A percentile compares a stretch with the other conserved stretches of the same genome.
These are phyloP conservation scores for Aethionema arabicum DNA, from an alignment of 345 rosid species.

Conservation along the genomic window DNA sequence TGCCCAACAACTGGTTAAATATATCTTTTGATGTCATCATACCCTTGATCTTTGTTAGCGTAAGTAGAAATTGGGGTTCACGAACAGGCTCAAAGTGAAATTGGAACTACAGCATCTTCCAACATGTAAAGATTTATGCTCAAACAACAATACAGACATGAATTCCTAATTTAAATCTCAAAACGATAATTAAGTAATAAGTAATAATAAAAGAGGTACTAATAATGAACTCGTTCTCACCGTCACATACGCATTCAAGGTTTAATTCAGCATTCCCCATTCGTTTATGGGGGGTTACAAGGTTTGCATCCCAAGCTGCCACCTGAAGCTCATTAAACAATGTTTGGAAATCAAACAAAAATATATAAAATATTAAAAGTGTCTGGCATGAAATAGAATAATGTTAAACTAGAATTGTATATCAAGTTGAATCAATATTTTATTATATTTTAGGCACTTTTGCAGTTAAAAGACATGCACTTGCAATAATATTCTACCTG, in stretches of 20 bases:
- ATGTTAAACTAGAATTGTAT: slow-evolving; percentile 9
- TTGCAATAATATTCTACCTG: slow-evolving; percentile 48
- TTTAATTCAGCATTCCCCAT: slow-evolving; percentile 76
- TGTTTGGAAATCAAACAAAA: slow-evolving; percentile 14
- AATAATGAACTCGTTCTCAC: slow-evolving; percentile 43
- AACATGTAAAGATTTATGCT: not conserved
- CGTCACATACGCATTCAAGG: slow-evolving; percentile 69
- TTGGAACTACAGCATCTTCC: not conserved
- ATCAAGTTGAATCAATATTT: not conserved
- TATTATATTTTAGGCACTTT: slow-evolving; percentile 8
- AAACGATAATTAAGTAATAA: not conserved
- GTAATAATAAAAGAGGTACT: not conserved
- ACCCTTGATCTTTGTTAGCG: not conserved
- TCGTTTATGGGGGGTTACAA: slow-evolving; percentile 91
- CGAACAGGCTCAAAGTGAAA: slow-evolving; percentile 7
- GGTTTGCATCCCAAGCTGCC: slow-evolving; percentile 99
- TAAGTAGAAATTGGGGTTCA: not conserved
- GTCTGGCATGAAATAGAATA: slow-evolving; percentile 11
- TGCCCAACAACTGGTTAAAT: not conserved
- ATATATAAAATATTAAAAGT: slow-evolving; percentile 1
- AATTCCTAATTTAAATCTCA: not conserved
- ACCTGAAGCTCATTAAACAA: slow-evolving; percentile 48
- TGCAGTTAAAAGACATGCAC: not conserved
- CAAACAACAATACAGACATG: slow-evolving; percentile 13
- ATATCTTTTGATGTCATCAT: not conserved